A percentile compares a stretch with the other conserved stretches of the same genome.
Evolutionary conservation across 176 grass and related monocot species (phyloP).

Genomic region (Carex scoparia): DNA sequence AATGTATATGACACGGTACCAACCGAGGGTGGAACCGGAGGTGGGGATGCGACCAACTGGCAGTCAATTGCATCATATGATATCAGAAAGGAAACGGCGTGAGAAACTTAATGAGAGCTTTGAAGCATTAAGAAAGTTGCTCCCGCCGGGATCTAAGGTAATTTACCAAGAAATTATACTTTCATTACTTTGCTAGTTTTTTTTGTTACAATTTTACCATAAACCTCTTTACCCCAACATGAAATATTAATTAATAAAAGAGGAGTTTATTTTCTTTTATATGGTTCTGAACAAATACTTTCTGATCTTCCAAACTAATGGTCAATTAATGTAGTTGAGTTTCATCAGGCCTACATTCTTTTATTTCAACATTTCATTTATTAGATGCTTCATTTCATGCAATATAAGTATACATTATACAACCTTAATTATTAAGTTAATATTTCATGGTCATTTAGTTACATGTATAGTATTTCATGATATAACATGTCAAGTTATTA

Average conservation of each 20-base stretch:
- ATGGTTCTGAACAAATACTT: neutral
- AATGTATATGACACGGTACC: conserved; percentile 29
- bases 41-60: conserved; percentile 8
- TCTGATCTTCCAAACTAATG: neutral
- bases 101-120: conserved; percentile 93
- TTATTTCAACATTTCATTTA: neutral
- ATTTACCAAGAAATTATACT: neutral
- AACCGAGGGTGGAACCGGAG: conserved; percentile 23
- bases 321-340: neutral
- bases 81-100: conserved; percentile 78
- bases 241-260: neutral
- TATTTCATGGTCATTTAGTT: neutral
- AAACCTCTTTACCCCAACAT: neutral
- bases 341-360: neutral
- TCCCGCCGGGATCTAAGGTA: conserved; percentile 67
- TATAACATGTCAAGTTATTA: neutral
- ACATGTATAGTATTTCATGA: neutral
- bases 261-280: neutral
- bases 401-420: neutral
- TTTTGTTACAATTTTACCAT: neutral
- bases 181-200: neutral
- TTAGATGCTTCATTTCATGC: neutral
- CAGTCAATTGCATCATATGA: conserved; percentile 82
- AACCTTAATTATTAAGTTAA: neutral
- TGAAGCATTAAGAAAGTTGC: conserved; percentile 53